phyloP scores from a whole-genome alignment of 176 grass and related monocot genomes.

The Eleusine coracana region DNA sequence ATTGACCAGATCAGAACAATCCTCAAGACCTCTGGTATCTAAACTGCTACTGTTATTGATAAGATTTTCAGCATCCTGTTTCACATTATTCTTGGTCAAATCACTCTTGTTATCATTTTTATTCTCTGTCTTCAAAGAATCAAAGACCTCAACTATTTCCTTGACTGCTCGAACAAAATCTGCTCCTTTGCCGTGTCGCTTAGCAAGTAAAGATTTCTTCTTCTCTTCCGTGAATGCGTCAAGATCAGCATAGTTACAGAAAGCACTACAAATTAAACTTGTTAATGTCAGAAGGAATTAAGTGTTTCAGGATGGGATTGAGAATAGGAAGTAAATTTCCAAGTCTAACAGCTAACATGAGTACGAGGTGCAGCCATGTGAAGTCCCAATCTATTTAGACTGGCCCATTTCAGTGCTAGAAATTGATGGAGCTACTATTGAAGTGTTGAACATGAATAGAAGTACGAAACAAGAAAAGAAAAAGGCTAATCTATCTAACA shows the following conservation, averaged over 20 bases:
- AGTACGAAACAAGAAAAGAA: conserved; percentile 13
- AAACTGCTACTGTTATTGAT: conserved; percentile 39
- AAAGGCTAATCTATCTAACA: not conserved
- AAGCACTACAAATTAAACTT: conserved; percentile 62
- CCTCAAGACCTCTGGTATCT: conserved; percentile 37
- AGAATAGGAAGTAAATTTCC: conserved; percentile 15
- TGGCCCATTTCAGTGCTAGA: conserved; percentile 1
- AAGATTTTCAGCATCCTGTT: conserved; percentile 15
- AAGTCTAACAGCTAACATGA: conserved; percentile 19
- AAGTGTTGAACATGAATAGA: not conserved
- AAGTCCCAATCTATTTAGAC: conserved; percentile 8
- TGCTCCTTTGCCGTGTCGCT: conserved; percentile 85
- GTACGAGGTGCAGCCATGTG: not conserved
- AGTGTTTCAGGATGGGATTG: conserved; percentile 3
- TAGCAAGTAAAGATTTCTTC: conserved; percentile 84
- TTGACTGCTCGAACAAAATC: conserved; percentile 94
- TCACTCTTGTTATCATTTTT: conserved; percentile 33
- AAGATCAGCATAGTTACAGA: conserved; percentile 94
- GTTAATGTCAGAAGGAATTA: conserved; percentile 33
- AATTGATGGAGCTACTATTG: not conserved
- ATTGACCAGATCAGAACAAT: conserved; percentile 38
- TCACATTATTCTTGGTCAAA: conserved; percentile 27
- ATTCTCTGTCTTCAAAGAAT: conserved; percentile 71
- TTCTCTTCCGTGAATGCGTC: conserved; percentile 98
- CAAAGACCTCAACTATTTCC: conserved; percentile 89